A percentile compares a stretch with the other conserved stretches of the same genome.
These are phyloP conservation scores for Aspergillus tanneri DNA, from an alignment of 2,329 filamentous ascomycete genomes.

Conservation along the genomic window DNA sequence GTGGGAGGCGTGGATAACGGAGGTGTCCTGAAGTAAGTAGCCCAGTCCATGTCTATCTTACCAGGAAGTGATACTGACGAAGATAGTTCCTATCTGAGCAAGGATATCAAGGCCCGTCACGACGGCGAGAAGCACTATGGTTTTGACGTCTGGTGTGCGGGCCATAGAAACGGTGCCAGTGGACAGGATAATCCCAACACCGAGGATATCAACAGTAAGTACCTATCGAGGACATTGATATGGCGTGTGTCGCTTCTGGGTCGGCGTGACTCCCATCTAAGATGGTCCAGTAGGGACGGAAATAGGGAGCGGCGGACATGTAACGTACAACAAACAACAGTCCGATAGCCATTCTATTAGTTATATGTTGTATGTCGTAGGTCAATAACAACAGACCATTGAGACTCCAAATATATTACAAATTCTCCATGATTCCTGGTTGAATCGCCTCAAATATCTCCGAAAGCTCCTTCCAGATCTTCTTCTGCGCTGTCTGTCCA, in stretches of 20 bases:
- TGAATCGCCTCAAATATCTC: conserved; percentile 44
- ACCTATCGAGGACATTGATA: background rate
- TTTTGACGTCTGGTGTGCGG: conserved; percentile 24
- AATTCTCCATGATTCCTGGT: conserved; percentile 37
- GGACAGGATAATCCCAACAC: conserved; percentile 23
- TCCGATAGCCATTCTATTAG: too few species aligned
- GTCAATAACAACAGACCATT: background rate
- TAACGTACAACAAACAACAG: too few species aligned
- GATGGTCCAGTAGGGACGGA: too few species aligned
- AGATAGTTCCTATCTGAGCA: conserved; percentile 16
- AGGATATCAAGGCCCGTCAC: conserved; percentile 25
- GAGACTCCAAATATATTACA: background rate
- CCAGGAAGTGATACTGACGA: background rate
- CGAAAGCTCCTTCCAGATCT: conserved; percentile 47
- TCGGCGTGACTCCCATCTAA: too few species aligned
- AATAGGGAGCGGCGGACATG: too few species aligned
- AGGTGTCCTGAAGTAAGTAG: conserved; percentile 27
- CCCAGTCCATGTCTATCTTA: background rate
- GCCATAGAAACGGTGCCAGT: conserved; percentile 25
- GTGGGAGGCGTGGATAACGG: conserved; percentile 25
- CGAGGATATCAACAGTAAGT: conserved; percentile 21
- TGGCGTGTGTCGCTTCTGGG: background rate
- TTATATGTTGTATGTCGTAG: background rate
- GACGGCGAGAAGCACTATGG: conserved; percentile 23
- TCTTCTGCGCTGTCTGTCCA: conserved; percentile 38